These are phyloP conservation scores for Gyrodon lividus DNA, from an alignment of 768 basidiomycete species.

Conservation along the genomic window DNA sequence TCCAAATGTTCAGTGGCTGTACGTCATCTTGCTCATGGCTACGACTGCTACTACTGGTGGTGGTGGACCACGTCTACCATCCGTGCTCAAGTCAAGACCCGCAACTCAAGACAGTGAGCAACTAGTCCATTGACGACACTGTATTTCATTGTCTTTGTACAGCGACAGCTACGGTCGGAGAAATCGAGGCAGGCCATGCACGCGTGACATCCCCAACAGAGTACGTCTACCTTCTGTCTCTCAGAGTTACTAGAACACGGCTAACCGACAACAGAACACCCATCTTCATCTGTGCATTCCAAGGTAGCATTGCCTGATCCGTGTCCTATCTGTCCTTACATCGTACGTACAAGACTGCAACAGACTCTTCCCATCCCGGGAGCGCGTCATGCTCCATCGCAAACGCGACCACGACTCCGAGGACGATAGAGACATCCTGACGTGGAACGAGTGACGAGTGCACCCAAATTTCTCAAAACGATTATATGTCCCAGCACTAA, in stretches of 20 bases:
- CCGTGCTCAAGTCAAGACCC: conserved; percentile 33
- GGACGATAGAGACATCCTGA: conserved; percentile 57
- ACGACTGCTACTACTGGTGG: neutral
- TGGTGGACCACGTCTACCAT: conserved; percentile 29
- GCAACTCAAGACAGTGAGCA: conserved; percentile 33
- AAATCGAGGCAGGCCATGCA: conserved; percentile 51
- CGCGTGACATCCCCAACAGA: conserved; percentile 64
- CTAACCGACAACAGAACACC: conserved; percentile 52
- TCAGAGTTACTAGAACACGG: neutral
- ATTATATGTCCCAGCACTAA: neutral
- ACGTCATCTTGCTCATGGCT: no score
- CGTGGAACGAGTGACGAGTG: conserved; percentile 61
- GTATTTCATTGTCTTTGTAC: neutral
- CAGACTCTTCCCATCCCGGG: conserved; percentile 69
- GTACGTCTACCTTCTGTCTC: conserved; percentile 39
- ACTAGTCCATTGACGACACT: neutral
- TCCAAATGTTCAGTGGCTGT: no score
- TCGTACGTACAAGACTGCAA: conserved; percentile 49
- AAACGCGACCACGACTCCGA: conserved; percentile 69
- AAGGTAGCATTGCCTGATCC: conserved; percentile 37
- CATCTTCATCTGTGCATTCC: conserved; percentile 74
- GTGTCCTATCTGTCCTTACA: neutral
- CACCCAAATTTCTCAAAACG: neutral
- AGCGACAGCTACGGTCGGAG: conserved; percentile 56
- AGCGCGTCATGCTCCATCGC: conserved; percentile 67